Base-by-base conservation (phyloP, 192 early-diverging fungal genomes). In the Coemansia sp. region DNA sequence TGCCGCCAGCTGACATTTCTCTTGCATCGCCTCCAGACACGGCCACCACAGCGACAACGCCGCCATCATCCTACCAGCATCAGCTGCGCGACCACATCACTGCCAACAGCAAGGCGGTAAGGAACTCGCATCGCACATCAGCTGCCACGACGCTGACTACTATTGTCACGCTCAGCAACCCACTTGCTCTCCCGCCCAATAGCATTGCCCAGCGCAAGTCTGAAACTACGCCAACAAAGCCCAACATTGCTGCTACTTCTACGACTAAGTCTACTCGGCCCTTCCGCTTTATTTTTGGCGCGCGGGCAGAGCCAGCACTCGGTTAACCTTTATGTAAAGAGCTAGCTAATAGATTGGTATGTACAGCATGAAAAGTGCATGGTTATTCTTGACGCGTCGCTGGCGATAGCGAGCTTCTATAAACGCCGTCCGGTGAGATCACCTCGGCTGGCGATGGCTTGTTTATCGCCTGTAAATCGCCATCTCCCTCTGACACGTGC, bases 21-120 rank as follows among this genome's bases (percentile, higher is more conserved):
- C 69, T 45, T 5, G 53, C 51, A 37, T 71, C 69, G 17, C 69
- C 69, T 5, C 69, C 69, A 34, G 69, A 71, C 21, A 71, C 62
- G 5, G 69, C 62, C 29, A 46, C 63, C 45, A 64, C 62, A 17
- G 42, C 53, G 0, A 32, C 36, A 9, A 34, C 68, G 10, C 38
- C 68, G 15, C 46, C 69, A 34, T 31, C 66, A 41, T 12, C 66
- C 2, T 23, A 51, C 29, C 38, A 31, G 8, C 44, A 42, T n/a
- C 23, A 23, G 39, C 34, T 46, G 64, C 15, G 45, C 21, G 45
- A 42, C 19, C 44, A 51, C 63, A 38, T 41, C 14, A 12, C 58
- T 27, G 51, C 57, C 31, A 58, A 41, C 55, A 57, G 29, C 55
- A 57, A n/a, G 29, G 15, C 55, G 5, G 27, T 31, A 23, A 57